Evolutionary conservation across 2,329 filamentous ascomycete species (phyloP), one percentile per base, ranked within the genome.

Genomic region (Dactylella cylindrospora): DNA sequence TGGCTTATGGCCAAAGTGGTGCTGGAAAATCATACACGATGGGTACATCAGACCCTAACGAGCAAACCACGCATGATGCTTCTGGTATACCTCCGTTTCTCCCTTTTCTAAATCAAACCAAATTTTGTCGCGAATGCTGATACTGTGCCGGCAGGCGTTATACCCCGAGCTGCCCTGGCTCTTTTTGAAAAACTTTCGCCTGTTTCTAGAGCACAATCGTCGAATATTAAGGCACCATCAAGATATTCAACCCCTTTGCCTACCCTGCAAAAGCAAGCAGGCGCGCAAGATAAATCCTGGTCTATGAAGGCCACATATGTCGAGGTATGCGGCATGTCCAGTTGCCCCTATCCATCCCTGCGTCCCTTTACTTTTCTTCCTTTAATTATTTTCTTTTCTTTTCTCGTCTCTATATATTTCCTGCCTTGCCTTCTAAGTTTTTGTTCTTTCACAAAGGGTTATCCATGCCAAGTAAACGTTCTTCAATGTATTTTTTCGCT

Each of bases 11-110:
- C 67, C 93, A 98, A 76, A 98, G 93, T 22, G 93, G 93, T 53
- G 90, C 93, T 8, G 93, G 93, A 68, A 98, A 98, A 76, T 97
- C 91, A 2, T 97, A 95, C 72, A 98, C 93, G 0, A 98, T 98
- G 93, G 93, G 93, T 54, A 98, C 93, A 0, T 90, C 91, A 0
- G 90, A 90, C 3, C 88, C 90, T 1, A 74, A 74, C 17, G 90
- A 96, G 70, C 86, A 94, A 70, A 78, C 77, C 25, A 47, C 40
- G 8, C 38, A 45, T 55, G 32, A 23, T 43, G 38, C 35, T 23
- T 54, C 50, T 12, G 70, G 31, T 51, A 55, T 35, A 19, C 38
- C 6, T 43, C 17, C 41, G 31, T 26, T 15, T 35, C 9, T 25
- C 17, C 13, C 15, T 31, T 31, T 13, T 25, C 33, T 41, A 6